Percentiles rank a stretch among this genome's conserved stretches.
Conservation (phyloP, 2,329 filamentous ascomycete species). For the Claviceps quebecensis region DNA sequence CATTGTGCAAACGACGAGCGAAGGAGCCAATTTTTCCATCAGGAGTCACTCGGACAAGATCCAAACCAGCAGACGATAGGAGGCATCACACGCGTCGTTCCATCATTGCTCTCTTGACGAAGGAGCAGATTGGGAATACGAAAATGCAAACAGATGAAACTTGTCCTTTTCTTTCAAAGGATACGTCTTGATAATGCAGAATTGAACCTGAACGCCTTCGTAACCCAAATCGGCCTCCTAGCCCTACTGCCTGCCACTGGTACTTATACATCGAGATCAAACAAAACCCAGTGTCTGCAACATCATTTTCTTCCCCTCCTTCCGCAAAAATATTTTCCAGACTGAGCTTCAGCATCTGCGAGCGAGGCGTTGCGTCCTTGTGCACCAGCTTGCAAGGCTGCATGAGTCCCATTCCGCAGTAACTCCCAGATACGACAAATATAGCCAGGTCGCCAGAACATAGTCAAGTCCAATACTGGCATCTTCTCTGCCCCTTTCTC, state of each 20-base stretch:
- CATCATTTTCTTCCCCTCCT: not conserved
- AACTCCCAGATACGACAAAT: not conserved
- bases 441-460: too few species aligned
- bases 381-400: too few species aligned
- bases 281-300: not conserved
- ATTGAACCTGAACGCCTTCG: conserved; percentile 26
- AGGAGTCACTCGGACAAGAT: too few species aligned
- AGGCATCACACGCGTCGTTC: not conserved
- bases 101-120: not conserved
- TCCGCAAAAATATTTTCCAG: not conserved
- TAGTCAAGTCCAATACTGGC: not conserved
- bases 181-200: conserved; percentile 9
- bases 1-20: not conserved
- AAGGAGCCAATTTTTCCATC: too few species aligned
- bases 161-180: not conserved
- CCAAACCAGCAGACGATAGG: too few species aligned
- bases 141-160: not conserved
- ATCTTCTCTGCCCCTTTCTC: not conserved
- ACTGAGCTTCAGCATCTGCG: not conserved
- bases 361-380: too few species aligned
- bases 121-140: not conserved
- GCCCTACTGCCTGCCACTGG: conserved; percentile 17
- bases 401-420: not conserved
- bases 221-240: conserved; percentile 17
- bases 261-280: conserved; percentile 20